Conservation (phyloP, 352 stramenopile species). For the Phytopythium delawarense region DNA sequence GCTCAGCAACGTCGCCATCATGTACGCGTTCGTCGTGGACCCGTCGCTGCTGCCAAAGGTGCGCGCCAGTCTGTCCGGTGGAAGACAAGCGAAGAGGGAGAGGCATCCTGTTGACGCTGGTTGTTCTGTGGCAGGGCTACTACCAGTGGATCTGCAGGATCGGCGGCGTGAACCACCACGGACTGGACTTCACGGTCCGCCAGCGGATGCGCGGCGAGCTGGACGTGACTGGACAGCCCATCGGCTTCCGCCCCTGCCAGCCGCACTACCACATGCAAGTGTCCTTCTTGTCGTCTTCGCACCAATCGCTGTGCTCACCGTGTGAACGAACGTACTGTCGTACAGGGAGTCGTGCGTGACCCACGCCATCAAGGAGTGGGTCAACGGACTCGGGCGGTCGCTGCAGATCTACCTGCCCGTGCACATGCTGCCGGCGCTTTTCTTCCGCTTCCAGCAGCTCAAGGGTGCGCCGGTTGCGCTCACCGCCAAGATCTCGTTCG, state of each 20-base stretch:
- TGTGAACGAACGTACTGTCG: too few species aligned
- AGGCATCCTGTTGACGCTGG: not conserved
- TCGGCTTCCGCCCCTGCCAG: constrained; percentile 73
- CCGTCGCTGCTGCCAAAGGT: constrained; percentile 73
- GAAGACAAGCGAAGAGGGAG: not conserved
- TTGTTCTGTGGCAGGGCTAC: constrained; percentile 43
- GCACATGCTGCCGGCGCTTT: constrained; percentile 67
- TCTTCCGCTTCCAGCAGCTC: constrained; percentile 72
- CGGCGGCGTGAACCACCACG: constrained; percentile 66
- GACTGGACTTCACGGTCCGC: constrained; percentile 65
- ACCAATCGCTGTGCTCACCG: not conserved
- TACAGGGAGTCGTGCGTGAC: constrained; percentile 77
- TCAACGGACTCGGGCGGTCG: constrained; percentile 59
- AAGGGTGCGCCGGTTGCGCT: constrained; percentile 39
- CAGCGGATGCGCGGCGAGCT: constrained; percentile 47
- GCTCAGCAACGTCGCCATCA: constrained; percentile 71
- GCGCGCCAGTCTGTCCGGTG: not conserved
- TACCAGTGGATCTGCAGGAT: constrained; percentile 84
- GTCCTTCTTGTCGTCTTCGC: not conserved
- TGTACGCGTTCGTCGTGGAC: constrained; percentile 75
- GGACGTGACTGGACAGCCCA: constrained; percentile 24
- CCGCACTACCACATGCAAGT: constrained; percentile 84
- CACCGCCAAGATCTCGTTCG: constrained; percentile 48
- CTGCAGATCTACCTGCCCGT: constrained; percentile 81
- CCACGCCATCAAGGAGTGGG: constrained; percentile 72